These are phyloP conservation scores for Trifolium repens DNA, from an alignment of 306 rosid species.

Conservation along the genomic window DNA sequence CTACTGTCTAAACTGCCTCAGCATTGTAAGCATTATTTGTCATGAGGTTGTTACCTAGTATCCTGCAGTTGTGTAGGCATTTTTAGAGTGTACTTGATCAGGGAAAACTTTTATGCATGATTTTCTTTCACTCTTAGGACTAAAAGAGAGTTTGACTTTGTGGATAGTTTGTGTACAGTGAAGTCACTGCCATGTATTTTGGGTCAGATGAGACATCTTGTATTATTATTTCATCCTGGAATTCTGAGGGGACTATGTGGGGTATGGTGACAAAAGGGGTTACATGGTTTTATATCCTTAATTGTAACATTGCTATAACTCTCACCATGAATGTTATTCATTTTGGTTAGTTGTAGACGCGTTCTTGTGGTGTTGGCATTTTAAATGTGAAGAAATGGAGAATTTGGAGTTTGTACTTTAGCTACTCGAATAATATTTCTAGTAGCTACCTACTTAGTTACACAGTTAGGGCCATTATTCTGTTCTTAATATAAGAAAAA, in stretches of 20 bases:
- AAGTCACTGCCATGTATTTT: neutral
- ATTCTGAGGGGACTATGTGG: neutral
- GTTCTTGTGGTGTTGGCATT: no score
- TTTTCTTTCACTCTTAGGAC: slow-evolving; percentile 4
- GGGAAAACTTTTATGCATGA: slow-evolving; percentile 13
- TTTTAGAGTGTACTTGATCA: slow-evolving; percentile 26
- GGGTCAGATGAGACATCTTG: neutral
- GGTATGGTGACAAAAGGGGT: neutral
- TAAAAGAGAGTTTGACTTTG: neutral
- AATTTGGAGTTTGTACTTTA: no score
- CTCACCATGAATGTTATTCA: neutral
- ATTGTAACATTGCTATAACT: slow-evolving; percentile 16
- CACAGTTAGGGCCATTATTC: no score
- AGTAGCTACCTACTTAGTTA: no score
- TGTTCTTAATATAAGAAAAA: no score
- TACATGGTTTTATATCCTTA: neutral
- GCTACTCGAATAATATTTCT: no score
- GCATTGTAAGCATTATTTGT: slow-evolving; percentile 39
- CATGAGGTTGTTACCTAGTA: neutral
- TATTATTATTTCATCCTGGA: neutral
- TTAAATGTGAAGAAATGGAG: no score
- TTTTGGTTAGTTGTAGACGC: neutral
- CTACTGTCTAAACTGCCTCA: slow-evolving; percentile 35
- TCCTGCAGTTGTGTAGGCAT: neutral
- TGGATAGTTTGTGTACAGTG: neutral